Evolutionary conservation across 768 basidiomycete species (phyloP).

Genomic region (Pisolithus tinctorius): DNA sequence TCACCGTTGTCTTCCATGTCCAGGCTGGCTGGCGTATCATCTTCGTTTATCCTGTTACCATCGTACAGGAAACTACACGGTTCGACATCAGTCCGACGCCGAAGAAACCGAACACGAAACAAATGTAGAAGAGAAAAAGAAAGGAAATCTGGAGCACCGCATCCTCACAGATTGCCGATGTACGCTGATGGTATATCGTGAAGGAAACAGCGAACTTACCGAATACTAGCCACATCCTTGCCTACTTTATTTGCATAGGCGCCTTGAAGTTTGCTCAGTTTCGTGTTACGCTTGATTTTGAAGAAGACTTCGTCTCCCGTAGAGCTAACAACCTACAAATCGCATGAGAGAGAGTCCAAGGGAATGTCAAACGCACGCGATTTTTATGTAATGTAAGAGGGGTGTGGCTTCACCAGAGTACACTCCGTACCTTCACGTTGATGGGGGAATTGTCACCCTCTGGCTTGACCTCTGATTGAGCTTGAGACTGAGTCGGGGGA

Average conservation of each 20-base stretch:
- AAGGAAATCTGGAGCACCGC: background rate
- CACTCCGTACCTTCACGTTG: constrained; percentile 63
- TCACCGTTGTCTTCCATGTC: constrained; percentile 88
- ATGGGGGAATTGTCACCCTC: constrained; percentile 55
- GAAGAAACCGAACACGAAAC: background rate
- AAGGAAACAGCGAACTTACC: constrained; percentile 43
- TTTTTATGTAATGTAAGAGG: background rate
- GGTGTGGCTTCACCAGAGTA: background rate
- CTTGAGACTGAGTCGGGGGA: constrained; percentile 23
- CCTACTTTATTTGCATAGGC: constrained; percentile 92
- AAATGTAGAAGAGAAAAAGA: background rate
- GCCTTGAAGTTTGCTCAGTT: constrained; percentile 85
- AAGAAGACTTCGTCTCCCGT: constrained; percentile 89
- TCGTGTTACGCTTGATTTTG: constrained; percentile 93
- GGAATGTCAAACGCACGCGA: background rate
- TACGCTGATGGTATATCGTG: background rate
- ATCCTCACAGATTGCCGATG: background rate
- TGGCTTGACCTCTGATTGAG: constrained; percentile 42
- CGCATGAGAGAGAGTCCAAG: background rate
- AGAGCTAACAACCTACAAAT: constrained; percentile 60
- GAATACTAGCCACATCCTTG: constrained; percentile 80
- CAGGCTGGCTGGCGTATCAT: constrained; percentile 78
- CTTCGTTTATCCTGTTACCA: constrained; percentile 76
- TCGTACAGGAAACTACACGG: constrained; percentile 80
- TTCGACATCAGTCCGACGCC: background rate